phyloP scores from a whole-genome alignment of 1,284 basidiomycete genomes.

The Microbotryum violaceum region DNA sequence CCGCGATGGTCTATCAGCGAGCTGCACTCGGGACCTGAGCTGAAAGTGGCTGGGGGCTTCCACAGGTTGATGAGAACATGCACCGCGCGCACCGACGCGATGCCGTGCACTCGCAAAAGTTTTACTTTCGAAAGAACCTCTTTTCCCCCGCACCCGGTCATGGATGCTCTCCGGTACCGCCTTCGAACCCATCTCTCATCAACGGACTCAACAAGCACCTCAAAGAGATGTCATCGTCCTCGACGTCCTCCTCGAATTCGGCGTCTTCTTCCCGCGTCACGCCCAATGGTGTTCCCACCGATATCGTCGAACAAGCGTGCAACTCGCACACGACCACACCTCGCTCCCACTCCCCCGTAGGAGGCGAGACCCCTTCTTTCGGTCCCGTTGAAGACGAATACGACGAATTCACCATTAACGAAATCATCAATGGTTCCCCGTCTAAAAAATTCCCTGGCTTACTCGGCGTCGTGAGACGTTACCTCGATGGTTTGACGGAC shows the following conservation, averaged over 20 bases:
- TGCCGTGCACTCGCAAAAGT: slow-evolving; percentile 64
- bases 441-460: slow-evolving; percentile 65
- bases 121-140: slow-evolving; percentile 84
- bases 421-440: slow-evolving; percentile 82
- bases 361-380: slow-evolving; percentile 2
- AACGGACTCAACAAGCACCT: slow-evolving; percentile 6
- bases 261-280: neutral
- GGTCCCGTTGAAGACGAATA: slow-evolving; percentile 62
- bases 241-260: neutral
- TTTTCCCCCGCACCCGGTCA: slow-evolving; percentile 45
- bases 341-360: slow-evolving; percentile 23
- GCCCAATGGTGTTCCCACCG: neutral
- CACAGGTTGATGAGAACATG: slow-evolving; percentile 96
- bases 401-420: slow-evolving; percentile 82
- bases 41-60: neutral
- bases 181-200: neutral
- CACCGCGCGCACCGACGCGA: slow-evolving; percentile 74
- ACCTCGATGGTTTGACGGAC: slow-evolving; percentile 73
- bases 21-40: neutral
- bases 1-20: neutral
- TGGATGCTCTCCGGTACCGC: slow-evolving; percentile 12
- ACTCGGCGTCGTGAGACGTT: slow-evolving; percentile 72
- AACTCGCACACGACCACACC: slow-evolving; percentile 12
- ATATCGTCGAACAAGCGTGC: slow-evolving; percentile 21
- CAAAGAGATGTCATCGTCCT: neutral